Conservation (phyloP, 768 basidiomycete species). For the Termitomyces sp. region DNA sequence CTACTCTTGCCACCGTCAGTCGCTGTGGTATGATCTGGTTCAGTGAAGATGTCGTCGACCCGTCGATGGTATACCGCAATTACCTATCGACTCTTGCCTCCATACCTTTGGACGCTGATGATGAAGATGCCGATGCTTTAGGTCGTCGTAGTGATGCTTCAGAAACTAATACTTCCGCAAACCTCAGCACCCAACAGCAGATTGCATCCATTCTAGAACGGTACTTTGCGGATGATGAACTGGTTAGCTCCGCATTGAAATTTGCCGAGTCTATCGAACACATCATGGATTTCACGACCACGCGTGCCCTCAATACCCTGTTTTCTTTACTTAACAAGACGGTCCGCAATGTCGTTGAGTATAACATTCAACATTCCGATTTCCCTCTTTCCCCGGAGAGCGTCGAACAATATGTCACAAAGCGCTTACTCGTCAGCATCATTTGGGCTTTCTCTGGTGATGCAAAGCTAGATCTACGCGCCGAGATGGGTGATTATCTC, state of each 20-base stretch:
- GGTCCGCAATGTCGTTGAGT: constrained; percentile 87
- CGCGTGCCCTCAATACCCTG: constrained; percentile 89
- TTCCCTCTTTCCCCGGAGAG: constrained; percentile 86
- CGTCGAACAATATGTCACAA: constrained; percentile 87
- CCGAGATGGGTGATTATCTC: constrained; percentile 86
- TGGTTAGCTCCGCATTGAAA: constrained; percentile 74
- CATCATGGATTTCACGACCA: constrained; percentile 97
- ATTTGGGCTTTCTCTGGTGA: constrained; percentile 99
- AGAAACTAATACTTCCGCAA: constrained; percentile 54
- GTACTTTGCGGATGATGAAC: constrained; percentile 78
- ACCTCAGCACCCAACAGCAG: constrained; percentile 73
- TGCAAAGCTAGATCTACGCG: constrained; percentile 84
- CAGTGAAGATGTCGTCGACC: constrained; percentile 92
- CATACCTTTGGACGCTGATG: constrained; percentile 81
- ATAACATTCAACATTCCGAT: constrained; percentile 92
- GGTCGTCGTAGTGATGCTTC: constrained; percentile 55
- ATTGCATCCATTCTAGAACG: constrained; percentile 72
- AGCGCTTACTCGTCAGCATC: constrained; percentile 85
- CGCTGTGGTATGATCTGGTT: constrained; percentile 99
- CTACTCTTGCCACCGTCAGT: constrained; percentile 97
- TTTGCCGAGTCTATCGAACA: constrained; percentile 88
- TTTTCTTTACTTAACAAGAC: constrained; percentile 98
- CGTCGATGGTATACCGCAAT: constrained; percentile 87
- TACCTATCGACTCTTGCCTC: constrained; percentile 77
- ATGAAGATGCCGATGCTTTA: constrained; percentile 72